Evolutionary conservation across 163 green algal species (phyloP).

Genomic region (Scenedesmus sp.): DNA sequence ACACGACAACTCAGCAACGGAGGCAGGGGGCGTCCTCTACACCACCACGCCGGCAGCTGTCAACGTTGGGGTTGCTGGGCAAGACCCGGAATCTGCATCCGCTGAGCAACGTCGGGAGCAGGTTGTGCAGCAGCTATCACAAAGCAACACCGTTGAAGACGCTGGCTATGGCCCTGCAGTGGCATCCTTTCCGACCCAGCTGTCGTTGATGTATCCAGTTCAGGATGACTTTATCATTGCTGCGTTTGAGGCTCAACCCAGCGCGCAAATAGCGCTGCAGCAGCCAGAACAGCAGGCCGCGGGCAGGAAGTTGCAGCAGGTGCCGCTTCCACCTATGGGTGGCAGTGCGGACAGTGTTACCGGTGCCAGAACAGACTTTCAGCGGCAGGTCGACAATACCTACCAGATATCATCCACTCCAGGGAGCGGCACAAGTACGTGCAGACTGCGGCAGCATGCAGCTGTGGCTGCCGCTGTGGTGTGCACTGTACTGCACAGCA

Average conservation of each 20-base stretch:
- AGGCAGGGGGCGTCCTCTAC: slow-evolving; percentile 33
- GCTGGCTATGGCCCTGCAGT: slow-evolving; percentile 31
- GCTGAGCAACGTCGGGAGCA: background rate
- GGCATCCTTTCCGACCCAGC: background rate
- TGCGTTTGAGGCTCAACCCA: background rate
- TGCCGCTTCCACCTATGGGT: background rate
- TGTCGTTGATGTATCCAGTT: background rate
- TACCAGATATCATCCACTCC: background rate
- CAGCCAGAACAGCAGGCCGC: background rate
- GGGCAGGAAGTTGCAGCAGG: background rate
- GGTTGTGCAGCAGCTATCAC: background rate
- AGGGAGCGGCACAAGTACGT: background rate
- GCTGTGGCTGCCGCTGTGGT: background rate
- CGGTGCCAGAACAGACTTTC: background rate
- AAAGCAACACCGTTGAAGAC: background rate
- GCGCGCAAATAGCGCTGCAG: background rate
- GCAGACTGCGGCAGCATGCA: too few species aligned
- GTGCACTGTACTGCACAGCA: too few species aligned
- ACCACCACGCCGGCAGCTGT: slow-evolving; percentile 30
- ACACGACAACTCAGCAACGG: background rate
- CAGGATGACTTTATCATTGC: background rate
- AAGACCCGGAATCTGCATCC: background rate
- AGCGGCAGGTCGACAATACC: background rate
- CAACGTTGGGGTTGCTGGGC: background rate
- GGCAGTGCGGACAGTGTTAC: background rate